phyloP scores from a whole-genome alignment of 805 yeast genomes.

The Wickerhamiella cacticola region DNA sequence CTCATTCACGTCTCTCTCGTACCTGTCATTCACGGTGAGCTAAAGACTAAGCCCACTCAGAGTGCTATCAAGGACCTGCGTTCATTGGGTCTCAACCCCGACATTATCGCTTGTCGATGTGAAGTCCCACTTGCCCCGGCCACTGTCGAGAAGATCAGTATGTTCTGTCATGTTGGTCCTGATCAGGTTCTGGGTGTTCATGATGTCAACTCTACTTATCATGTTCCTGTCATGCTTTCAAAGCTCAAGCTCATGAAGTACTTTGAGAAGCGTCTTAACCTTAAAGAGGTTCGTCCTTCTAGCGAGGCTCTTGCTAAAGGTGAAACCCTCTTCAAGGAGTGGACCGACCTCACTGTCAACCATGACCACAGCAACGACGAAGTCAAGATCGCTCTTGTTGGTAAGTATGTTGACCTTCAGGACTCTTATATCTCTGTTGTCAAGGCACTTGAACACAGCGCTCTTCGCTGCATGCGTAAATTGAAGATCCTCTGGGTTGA shows the following conservation, averaged over 20 bases:
- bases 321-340: constrained; percentile 51
- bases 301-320: constrained; percentile 53
- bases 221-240: constrained; percentile 81
- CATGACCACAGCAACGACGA: constrained; percentile 76
- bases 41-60: constrained; percentile 98
- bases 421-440: constrained; percentile 92
- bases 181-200: constrained; percentile 95
- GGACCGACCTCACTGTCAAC: constrained; percentile 68
- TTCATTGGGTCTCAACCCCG: constrained; percentile 88
- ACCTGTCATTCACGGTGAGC: constrained; percentile 97
- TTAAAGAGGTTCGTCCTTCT: constrained; percentile 38
- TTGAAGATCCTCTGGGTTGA: constrained; percentile 94
- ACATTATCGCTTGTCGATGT: constrained; percentile 97
- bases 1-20: constrained; percentile 93
- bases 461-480: constrained; percentile 77
- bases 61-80: constrained; percentile 97
- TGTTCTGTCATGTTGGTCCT: constrained; percentile 99
- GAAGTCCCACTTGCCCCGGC: constrained; percentile 64
- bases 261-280: constrained; percentile 51
- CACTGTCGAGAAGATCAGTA: constrained; percentile 91
- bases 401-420: constrained; percentile 90
- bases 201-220: constrained; percentile 93
- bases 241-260: constrained; percentile 76
- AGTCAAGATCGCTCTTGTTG: constrained; percentile 91
- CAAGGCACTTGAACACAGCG: constrained; percentile 88